phyloP scores from a whole-genome alignment of 108 stramenopile species.

The Cylindrotheca closterium region DNA sequence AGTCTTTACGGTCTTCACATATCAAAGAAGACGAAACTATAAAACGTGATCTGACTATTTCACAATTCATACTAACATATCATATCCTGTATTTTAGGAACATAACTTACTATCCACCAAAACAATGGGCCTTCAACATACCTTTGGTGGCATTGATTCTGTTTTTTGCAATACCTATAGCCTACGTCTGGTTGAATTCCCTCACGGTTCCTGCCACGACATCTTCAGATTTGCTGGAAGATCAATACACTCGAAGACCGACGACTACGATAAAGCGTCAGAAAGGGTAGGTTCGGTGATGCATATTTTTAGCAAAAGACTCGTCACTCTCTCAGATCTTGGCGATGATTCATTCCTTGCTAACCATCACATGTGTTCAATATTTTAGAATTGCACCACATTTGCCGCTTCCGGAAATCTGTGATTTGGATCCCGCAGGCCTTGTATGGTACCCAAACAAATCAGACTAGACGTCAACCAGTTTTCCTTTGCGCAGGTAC shows the following conservation, averaged over 20 bases:
- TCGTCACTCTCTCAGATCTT: neutral
- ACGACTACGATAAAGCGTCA: neutral
- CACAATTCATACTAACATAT: too few relatives aligned
- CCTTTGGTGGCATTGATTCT: slow-evolving; percentile 23
- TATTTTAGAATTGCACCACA: neutral
- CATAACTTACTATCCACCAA: slow-evolving; percentile 26
- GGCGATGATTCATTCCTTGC: neutral
- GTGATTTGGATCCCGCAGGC: slow-evolving; percentile 28
- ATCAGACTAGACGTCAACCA: neutral
- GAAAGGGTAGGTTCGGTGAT: slow-evolving; percentile 7
- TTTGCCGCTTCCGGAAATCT: slow-evolving; percentile 26
- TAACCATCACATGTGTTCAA: too few relatives aligned
- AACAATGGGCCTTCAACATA: slow-evolving; percentile 21
- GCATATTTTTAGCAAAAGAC: neutral
- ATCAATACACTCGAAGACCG: slow-evolving; percentile 21
- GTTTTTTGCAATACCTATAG: slow-evolving; percentile 27
- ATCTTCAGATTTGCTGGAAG: slow-evolving; percentile 21
- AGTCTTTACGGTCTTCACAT: neutral
- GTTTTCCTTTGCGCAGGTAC: neutral
- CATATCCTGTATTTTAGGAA: too few relatives aligned
- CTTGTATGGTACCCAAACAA: slow-evolving; percentile 26
- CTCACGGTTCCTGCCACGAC: slow-evolving; percentile 19
- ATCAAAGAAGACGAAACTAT: neutral
- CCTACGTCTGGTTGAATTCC: slow-evolving; percentile 25
- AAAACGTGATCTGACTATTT: too few relatives aligned